phyloP scores from a whole-genome alignment of 2,329 filamentous ascomycete genomes.

The Talaromyces sp. region DNA sequence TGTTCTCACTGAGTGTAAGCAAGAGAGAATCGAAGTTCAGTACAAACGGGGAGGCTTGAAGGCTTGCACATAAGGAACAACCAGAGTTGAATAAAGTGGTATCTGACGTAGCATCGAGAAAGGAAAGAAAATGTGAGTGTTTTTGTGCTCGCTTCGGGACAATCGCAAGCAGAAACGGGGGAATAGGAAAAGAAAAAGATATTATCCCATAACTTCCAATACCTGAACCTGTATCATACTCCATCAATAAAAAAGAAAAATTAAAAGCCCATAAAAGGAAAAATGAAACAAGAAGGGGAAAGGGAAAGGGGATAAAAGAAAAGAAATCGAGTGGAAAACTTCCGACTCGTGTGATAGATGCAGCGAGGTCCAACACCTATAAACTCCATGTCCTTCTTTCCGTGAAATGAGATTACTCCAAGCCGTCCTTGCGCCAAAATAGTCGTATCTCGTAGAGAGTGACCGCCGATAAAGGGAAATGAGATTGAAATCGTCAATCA shows the following conservation, averaged over 20 bases:
- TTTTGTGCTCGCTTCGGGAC: background rate
- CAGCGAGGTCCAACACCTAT: constrained; percentile 9
- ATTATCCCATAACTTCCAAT: constrained; percentile 17
- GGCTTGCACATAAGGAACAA: constrained; percentile 15
- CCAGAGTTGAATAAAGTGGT: constrained; percentile 20
- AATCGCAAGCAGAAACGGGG: constrained; percentile 5
- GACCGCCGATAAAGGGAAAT: background rate
- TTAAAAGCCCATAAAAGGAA: constrained; percentile 19
- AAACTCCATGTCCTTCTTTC: constrained; percentile 12
- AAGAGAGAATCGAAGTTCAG: background rate
- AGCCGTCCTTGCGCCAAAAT: constrained; percentile 7
- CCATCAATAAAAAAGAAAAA: constrained; percentile 19
- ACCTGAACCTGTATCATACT: constrained; percentile 17
- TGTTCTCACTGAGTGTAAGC: constrained; percentile 3
- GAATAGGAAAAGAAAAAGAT: constrained; percentile 19
- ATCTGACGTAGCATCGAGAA: constrained; percentile 21
- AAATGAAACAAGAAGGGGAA: constrained; percentile 17
- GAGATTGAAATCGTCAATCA: background rate
- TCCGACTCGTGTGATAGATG: background rate
- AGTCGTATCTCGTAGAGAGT: constrained; percentile 6
- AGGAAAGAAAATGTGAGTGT: constrained; percentile 16
- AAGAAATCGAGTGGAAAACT: background rate
- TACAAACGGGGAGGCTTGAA: background rate
- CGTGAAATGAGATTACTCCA: constrained; percentile 12
- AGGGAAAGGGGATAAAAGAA: constrained; percentile 13